phyloP scores from a whole-genome alignment of 495 filamentous ascomycete species.

The Penicillium fimorum region DNA sequence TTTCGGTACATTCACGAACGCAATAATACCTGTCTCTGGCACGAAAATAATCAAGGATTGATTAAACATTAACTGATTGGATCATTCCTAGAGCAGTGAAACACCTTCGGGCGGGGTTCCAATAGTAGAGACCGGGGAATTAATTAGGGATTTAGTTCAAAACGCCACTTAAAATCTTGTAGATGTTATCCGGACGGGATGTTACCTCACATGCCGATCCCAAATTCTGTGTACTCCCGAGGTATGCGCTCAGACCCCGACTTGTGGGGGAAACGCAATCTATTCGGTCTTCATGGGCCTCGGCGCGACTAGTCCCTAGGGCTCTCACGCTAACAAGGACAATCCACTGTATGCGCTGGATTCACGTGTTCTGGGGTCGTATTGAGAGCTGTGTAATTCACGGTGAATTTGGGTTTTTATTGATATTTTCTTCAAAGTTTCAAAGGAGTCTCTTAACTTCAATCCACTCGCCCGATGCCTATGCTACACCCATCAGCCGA shows the following conservation, averaged over 20 bases:
- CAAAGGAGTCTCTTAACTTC: not conserved
- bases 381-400: conserved; percentile 1
- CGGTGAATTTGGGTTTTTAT: not conserved
- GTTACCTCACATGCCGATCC: not conserved
- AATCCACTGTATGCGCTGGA: not conserved
- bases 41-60: not conserved
- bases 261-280: not conserved
- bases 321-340: not conserved
- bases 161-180: not conserved
- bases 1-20: not conserved
- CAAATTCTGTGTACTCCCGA: not conserved
- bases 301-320: not conserved
- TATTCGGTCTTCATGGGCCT: not conserved
- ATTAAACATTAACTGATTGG: conserved; percentile 1
- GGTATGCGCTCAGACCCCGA: not conserved
- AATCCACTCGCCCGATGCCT: conserved; percentile 3
- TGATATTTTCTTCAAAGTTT: conserved; percentile 1
- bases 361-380: not conserved
- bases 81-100: conserved; percentile 1
- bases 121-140: not conserved
- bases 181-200: not conserved
- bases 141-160: not conserved
- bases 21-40: too few relatives aligned
- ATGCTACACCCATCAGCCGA: conserved; percentile 2
- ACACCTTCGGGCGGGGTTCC: not conserved